phyloP scores from a whole-genome alignment of 805 yeast genomes.

The Metschnikowia santaceciliae region DNA sequence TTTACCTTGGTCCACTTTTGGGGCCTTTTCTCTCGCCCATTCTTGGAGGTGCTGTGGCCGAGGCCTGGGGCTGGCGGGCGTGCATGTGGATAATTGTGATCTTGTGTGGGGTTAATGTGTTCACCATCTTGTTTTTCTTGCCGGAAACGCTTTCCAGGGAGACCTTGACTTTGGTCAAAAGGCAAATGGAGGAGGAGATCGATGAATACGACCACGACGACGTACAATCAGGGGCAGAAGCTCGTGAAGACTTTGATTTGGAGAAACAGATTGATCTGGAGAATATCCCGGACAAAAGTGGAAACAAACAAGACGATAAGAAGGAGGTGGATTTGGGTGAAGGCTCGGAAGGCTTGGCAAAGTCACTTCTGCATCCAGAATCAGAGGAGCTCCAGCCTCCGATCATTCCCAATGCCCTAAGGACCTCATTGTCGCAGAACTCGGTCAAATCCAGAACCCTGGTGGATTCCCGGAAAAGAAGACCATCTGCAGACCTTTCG shows the following conservation, averaged over 20 bases:
- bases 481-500: background rate
- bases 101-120: constrained; percentile 50
- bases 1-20: constrained; percentile 73
- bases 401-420: no score
- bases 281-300: background rate
- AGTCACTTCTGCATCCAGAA: no score
- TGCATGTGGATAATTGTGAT: constrained; percentile 83
- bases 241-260: background rate
- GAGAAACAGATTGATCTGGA: background rate
- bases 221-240: constrained; percentile 6
- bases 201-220: background rate
- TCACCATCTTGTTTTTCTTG: constrained; percentile 49
- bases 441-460: background rate
- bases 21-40: constrained; percentile 83
- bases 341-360: no score
- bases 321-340: no score
- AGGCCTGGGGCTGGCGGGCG: constrained; percentile 81
- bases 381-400: no score
- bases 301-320: no score
- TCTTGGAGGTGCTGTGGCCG: constrained; percentile 67
- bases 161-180: constrained; percentile 39
- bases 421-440: no score
- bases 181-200: constrained; percentile 5
- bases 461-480: background rate
- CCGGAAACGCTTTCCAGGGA: constrained; percentile 78